Evolutionary conservation across 2,329 filamentous ascomycete genomes (phyloP).

Genomic region (Ophiostoma ulmi): DNA sequence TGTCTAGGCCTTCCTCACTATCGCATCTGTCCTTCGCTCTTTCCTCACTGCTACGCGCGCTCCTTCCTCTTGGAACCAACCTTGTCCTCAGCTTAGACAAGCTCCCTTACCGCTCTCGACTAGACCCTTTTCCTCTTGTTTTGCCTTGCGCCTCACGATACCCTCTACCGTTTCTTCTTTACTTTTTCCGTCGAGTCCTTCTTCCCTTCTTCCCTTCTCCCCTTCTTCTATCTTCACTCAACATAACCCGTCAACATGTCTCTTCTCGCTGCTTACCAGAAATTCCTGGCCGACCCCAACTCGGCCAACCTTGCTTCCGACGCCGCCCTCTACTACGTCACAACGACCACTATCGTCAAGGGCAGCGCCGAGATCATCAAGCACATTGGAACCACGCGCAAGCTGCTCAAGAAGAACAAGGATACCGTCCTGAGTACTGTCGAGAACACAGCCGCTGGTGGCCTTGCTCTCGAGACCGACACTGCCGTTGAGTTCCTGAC

Average conservation of each 20-base stretch:
- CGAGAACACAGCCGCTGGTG: slow-evolving; percentile 61
- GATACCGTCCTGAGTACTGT: slow-evolving; percentile 70
- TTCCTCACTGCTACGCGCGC: neutral
- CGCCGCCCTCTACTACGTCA: slow-evolving; percentile 79
- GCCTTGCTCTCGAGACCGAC: slow-evolving; percentile 71
- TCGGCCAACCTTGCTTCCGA: slow-evolving; percentile 58
- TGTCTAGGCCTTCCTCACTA: neutral
- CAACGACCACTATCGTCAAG: slow-evolving; percentile 70
- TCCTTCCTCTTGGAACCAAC: neutral
- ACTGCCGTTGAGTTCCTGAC: slow-evolving; percentile 76
- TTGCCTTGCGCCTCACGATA: slow-evolving; percentile 5
- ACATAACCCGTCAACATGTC: slow-evolving; percentile 38
- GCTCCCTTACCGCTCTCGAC: neutral
- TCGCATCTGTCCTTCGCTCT: neutral
- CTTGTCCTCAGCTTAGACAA: neutral
- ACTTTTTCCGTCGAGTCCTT: neutral
- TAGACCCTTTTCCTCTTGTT: neutral
- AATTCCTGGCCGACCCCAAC: slow-evolving; percentile 64
- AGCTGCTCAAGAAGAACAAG: slow-evolving; percentile 75
- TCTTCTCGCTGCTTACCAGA: slow-evolving; percentile 57
- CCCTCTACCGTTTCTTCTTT: neutral
- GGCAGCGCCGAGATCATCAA: slow-evolving; percentile 73
- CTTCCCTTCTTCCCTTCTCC: neutral
- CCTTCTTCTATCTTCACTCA: neutral
- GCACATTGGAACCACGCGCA: slow-evolving; percentile 67